Percentiles rank a stretch among this genome's conserved stretches.
phyloP scores from a whole-genome alignment of 495 filamentous ascomycete species.

The Talaromyces proteolyticus region DNA sequence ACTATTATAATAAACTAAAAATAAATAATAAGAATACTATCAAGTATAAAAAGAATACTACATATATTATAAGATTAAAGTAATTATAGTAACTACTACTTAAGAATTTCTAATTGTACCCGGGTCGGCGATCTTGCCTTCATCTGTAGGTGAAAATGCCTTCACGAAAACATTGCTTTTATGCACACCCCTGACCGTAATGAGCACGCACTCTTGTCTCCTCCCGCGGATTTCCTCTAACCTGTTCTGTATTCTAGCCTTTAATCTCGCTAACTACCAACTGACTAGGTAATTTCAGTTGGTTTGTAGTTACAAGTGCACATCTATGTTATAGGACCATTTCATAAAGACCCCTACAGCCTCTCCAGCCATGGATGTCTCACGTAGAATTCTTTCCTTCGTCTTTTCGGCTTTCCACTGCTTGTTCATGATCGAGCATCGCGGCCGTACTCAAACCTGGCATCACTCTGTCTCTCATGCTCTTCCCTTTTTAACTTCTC shows the following conservation, averaged over 20 bases:
- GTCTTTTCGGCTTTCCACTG: not conserved
- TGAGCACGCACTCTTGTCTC: not conserved
- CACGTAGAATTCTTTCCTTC: not conserved
- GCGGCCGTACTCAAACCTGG: not conserved
- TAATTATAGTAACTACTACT: no score
- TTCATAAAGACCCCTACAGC: not conserved
- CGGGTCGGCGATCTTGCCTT: not conserved
- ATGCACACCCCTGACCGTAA: not conserved
- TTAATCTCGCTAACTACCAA: not conserved
- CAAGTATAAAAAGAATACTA: no score
- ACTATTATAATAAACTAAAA: no score
- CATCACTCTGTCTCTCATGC: not conserved
- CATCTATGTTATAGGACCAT: not conserved
- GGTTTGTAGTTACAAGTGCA: not conserved
- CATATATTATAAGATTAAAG: conserved; percentile 10
- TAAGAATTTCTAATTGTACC: not conserved
- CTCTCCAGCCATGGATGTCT: not conserved
- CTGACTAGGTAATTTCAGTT: not conserved
- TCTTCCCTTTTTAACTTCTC: not conserved
- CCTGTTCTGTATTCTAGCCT: not conserved
- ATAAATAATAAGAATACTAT: no score
- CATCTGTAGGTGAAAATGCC: not conserved
- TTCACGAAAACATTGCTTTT: not conserved
- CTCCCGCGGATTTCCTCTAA: not conserved
- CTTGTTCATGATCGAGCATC: not conserved